phyloP scores from a whole-genome alignment of 2,329 filamentous ascomycete species.

The Phaeosphaeriaceae sp. region DNA sequence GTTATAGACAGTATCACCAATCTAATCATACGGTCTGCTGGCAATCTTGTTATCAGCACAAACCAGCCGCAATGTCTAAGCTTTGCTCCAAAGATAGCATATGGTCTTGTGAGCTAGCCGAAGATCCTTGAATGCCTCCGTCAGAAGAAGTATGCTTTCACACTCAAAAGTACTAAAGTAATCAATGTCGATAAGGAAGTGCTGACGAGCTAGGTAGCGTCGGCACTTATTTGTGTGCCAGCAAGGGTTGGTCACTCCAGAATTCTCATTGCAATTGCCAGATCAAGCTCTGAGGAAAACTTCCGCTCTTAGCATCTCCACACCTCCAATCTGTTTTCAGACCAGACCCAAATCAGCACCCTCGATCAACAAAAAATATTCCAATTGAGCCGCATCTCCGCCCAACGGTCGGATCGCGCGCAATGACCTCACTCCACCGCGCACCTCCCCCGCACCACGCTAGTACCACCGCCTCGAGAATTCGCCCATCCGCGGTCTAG shows the following conservation, averaged over 20 bases:
- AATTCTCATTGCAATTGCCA: not conserved
- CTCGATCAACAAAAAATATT: not conserved
- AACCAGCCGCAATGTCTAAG: too few species aligned
- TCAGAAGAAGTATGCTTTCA: not conserved
- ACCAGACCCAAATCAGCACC: not conserved
- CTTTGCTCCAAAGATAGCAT: too few species aligned
- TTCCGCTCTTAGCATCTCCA: not conserved
- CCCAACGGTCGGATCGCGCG: not conserved
- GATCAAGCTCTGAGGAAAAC: not conserved
- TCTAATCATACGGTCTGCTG: not conserved
- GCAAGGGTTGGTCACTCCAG: not conserved
- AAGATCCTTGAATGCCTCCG: too few species aligned
- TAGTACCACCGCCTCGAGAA: conserved; percentile 5
- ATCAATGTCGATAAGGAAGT: not conserved
- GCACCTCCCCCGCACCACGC: conserved; percentile 22
- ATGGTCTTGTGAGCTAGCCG: too few species aligned
- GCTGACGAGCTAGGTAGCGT: not conserved
- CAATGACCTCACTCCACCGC: conserved; percentile 11
- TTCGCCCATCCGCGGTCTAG: conserved; percentile 12
- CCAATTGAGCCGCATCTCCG: conserved; percentile 1
- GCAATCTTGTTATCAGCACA: too few species aligned
- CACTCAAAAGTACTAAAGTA: not conserved
- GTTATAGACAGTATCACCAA: not conserved
- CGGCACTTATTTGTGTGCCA: not conserved
- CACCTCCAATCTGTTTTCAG: not conserved